Conservation (phyloP, 1,284 basidiomycete species). For the Boletus subluridellus region DNA sequence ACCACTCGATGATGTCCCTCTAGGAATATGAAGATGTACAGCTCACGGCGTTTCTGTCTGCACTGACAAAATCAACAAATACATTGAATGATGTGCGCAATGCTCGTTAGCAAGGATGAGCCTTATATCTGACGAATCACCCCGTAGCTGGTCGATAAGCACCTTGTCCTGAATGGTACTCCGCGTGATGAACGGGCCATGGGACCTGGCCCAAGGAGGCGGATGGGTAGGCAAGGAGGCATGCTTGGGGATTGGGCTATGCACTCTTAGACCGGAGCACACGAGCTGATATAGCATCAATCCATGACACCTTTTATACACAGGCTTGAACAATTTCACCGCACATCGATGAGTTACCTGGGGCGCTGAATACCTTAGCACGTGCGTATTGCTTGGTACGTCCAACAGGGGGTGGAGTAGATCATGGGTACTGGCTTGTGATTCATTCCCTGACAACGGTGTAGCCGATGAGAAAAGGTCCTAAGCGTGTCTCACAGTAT, state of each 20-base stretch:
- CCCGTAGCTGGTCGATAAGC: slow-evolving; percentile 64
- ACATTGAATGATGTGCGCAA: slow-evolving; percentile 81
- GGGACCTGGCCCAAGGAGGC: slow-evolving; percentile 39
- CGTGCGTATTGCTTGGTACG: background rate
- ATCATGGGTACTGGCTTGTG: background rate
- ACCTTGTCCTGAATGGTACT: slow-evolving; percentile 49
- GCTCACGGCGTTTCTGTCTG: slow-evolving; percentile 83
- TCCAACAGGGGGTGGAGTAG: background rate
- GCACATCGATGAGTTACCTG: background rate
- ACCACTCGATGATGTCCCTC: slow-evolving; percentile 3
- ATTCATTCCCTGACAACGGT: background rate
- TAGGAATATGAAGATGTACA: slow-evolving; percentile 97
- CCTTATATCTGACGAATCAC: slow-evolving; percentile 9
- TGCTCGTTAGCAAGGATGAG: background rate
- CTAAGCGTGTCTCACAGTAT: background rate
- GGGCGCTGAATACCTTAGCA: background rate
- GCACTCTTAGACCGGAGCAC: slow-evolving; percentile 28
- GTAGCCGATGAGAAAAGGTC: background rate
- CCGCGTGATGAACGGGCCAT: slow-evolving; percentile 44
- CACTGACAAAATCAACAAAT: slow-evolving; percentile 84
- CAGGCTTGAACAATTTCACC: background rate
- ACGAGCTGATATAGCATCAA: background rate
- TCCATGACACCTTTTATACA: background rate
- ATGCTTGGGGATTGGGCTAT: slow-evolving; percentile 47
- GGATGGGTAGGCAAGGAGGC: slow-evolving; percentile 46